These are phyloP conservation scores for Saksenaea oblongispora DNA, from an alignment of 371 early-diverging fungal species.

Conservation along the genomic window DNA sequence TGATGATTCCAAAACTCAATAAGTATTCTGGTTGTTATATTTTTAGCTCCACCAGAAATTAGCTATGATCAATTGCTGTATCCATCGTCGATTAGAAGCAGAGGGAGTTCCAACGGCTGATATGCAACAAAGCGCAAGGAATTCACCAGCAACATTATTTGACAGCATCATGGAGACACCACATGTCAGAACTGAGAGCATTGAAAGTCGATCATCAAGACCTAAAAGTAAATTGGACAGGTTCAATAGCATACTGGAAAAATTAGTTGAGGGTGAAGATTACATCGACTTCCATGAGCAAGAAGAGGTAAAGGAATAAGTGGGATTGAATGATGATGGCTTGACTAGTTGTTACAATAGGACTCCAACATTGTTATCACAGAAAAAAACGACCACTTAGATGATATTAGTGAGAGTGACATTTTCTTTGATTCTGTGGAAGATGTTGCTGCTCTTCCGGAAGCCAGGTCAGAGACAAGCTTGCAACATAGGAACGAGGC, in stretches of 20 bases:
- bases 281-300: not conserved
- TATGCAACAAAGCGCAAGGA: not conserved
- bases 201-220: not conserved
- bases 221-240: not conserved
- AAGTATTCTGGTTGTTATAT: not conserved
- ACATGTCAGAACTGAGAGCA: not conserved
- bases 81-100: slow-evolving; percentile 47
- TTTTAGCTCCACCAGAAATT: slow-evolving; percentile 80
- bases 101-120: not conserved
- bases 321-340: not conserved
- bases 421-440: slow-evolving; percentile 40
- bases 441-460: slow-evolving; percentile 17
- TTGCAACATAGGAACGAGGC: slow-evolving; percentile 7
- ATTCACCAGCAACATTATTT: not conserved
- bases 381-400: slow-evolving; percentile 8
- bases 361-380: not conserved
- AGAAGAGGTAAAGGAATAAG: not conserved
- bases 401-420: slow-evolving; percentile 24
- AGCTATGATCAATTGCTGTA: slow-evolving; percentile 90
- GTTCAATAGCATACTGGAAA: slow-evolving; percentile 22
- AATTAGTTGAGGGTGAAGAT: slow-evolving; percentile 22
- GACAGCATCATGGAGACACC: not conserved
- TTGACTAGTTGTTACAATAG: not conserved
- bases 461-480: not conserved
- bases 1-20: not conserved